Evolutionary conservation across 352 stramenopile species (phyloP).

Genomic region (Phytopythium ostracodes): DNA sequence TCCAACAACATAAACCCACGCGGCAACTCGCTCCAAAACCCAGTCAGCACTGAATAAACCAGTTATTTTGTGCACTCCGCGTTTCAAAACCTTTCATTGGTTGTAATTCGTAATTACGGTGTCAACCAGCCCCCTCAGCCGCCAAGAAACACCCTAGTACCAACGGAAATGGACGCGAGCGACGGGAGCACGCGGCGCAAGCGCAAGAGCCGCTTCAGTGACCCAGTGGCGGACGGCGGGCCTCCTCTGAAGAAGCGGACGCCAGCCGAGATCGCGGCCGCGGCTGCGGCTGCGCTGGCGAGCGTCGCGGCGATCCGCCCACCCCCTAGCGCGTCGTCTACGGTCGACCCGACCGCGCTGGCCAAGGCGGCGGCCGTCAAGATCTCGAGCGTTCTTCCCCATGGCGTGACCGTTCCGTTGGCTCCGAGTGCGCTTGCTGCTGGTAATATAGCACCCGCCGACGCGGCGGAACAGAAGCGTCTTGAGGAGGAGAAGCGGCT

Average conservation of each 20-base stretch:
- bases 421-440: not conserved
- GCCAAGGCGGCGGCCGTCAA: slow-evolving; percentile 69
- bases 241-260: slow-evolving; percentile 14
- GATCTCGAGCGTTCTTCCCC: slow-evolving; percentile 61
- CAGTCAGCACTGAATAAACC: not conserved
- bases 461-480: slow-evolving; percentile 30
- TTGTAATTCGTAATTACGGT: not conserved
- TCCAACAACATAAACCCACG: not conserved
- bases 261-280: slow-evolving; percentile 8
- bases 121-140: not conserved
- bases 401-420: slow-evolving; percentile 8
- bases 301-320: slow-evolving; percentile 5
- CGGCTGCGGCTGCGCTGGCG: not conserved
- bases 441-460: slow-evolving; percentile 7
- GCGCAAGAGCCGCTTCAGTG: slow-evolving; percentile 84
- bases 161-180: slow-evolving; percentile 17
- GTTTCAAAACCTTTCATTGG: not conserved
- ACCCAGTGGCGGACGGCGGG: slow-evolving; percentile 27
- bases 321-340: not conserved
- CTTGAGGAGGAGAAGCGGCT: slow-evolving; percentile 51
- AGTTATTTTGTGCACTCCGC: not conserved
- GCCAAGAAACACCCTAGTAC: not conserved
- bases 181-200: slow-evolving; percentile 47
- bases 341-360: slow-evolving; percentile 51
- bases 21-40: not conserved